Evolutionary conservation across 2,329 filamentous ascomycete species (phyloP).

Genomic region (Exserohilum turcica): DNA sequence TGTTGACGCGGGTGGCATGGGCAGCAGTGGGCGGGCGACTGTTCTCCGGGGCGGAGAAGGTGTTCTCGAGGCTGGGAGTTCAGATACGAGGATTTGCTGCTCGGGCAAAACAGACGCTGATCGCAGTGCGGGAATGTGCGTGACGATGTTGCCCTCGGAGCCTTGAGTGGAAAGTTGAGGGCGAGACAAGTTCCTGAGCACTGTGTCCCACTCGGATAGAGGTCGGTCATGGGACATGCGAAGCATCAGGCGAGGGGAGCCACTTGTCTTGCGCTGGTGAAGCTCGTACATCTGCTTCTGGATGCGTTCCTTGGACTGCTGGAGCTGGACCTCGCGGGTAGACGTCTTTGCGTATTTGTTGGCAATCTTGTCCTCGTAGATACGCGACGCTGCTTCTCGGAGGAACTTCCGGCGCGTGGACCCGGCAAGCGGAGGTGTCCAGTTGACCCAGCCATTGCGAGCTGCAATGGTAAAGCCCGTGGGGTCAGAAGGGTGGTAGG

Average conservation of each 20-base stretch:
- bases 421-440: constrained; percentile 55
- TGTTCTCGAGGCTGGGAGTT: constrained; percentile 23
- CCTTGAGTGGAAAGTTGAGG: constrained; percentile 21
- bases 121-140: constrained; percentile 37
- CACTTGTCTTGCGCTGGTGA: constrained; percentile 43
- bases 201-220: constrained; percentile 47
- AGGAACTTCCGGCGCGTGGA: constrained; percentile 62
- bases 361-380: constrained; percentile 61
- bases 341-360: constrained; percentile 42
- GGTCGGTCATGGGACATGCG: constrained; percentile 51
- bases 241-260: constrained; percentile 41
- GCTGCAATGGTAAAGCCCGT: constrained; percentile 60
- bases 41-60: constrained; percentile 27
- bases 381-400: constrained; percentile 63
- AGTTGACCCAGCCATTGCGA: constrained; percentile 61
- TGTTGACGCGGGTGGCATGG: constrained; percentile 39
- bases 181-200: constrained; percentile 38
- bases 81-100: constrained; percentile 24
- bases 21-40: constrained; percentile 39
- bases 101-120: constrained; percentile 21
- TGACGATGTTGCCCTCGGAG: constrained; percentile 32
- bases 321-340: constrained; percentile 45
- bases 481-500: constrained; percentile 42
- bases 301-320: constrained; percentile 51
- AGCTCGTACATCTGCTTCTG: constrained; percentile 53